Base-by-base conservation (phyloP, 352 stramenopile genomes). In the Globisporangium apiculatum region DNA sequence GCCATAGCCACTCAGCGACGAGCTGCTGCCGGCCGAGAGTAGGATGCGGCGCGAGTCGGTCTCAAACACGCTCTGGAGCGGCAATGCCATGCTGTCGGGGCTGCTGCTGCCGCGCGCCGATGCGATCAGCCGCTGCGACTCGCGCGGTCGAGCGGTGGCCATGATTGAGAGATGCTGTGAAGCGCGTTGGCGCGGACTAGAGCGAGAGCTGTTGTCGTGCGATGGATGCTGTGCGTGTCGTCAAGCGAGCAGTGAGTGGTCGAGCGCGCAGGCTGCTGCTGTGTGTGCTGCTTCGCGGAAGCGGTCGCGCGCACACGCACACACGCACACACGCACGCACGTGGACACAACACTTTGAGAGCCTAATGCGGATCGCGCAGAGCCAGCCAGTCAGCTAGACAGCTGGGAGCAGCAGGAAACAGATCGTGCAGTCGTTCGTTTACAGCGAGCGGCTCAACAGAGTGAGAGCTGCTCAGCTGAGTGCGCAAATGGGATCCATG, bases 1-100 rank as follows among this genome's bases (percentile, higher is more conserved):
- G 24, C 57, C 51, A 62, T 69, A 57, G 60, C 67, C 56, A 64
- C 67, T 60, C 62, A 76, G 43, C 58, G 67, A 57, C 70, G 69
- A 61, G 47, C 72, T 55, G 72, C 63, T 66, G 61, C 68, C 67
- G 17, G 69, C 51, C 55, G 69, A 55, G 47, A 65, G 48, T 47
- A 65, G 48, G 46, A 42, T 35, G 11, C 53, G 52, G 35, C 59
- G 59, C 8, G 59, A 38, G 40, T 59, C 59, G 15, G 42, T 37
- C 17, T 58, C 36, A 31, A 47, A 58, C 18, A 54, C 45, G 35
- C 51, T 62, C 42, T 62, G 50, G 31, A 62, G n/a, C 41, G 49
- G 57, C 41, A 62, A 41, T 4, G 14, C 50, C 1, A 7, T 5
- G 0, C 12, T 37, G 15, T 37, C 50, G 41, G 49, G 49, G 14